Conservation (phyloP, 75 land plant species). For the Adiantum capillusveneris region DNA sequence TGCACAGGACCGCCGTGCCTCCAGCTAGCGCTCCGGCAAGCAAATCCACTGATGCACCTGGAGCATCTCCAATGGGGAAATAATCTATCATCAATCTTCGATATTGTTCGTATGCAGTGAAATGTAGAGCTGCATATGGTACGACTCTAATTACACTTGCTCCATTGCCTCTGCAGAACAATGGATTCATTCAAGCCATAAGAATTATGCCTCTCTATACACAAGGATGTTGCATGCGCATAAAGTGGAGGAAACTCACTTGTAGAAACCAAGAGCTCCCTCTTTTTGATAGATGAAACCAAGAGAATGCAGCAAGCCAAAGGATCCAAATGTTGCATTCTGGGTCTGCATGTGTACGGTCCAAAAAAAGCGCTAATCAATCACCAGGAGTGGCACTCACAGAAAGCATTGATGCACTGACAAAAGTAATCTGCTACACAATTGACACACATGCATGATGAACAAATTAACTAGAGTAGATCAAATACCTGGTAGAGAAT, state of each 20-base stretch:
- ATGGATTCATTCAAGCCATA: too few relatives aligned
- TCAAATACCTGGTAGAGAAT: slow-evolving; percentile 93
- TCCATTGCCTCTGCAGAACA: slow-evolving; percentile 64
- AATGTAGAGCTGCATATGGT: slow-evolving; percentile 88
- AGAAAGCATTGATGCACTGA: too few relatives aligned
- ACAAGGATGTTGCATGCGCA: neutral
- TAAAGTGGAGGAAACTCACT: neutral
- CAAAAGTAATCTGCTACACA: too few relatives aligned
- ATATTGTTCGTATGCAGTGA: slow-evolving; percentile 81
- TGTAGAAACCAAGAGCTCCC: neutral
- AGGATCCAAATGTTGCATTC: neutral
- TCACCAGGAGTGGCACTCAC: too few relatives aligned
- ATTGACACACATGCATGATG: too few relatives aligned
- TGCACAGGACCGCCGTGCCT: slow-evolving; percentile 81
- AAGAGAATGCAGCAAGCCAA: neutral
- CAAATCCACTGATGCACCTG: slow-evolving; percentile 68
- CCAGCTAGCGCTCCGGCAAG: slow-evolving; percentile 72
- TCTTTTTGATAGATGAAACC: neutral
- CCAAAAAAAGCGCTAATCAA: too few relatives aligned
- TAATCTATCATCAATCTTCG: slow-evolving; percentile 52
- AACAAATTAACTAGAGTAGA: too few relatives aligned
- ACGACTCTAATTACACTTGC: slow-evolving; percentile 80
- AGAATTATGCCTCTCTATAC: neutral
- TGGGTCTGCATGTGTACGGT: slow-evolving; percentile 1
- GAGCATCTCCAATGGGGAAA: slow-evolving; percentile 26